Conservation (phyloP, 2,329 filamentous ascomycete genomes). For the Aspergillus niger region DNA sequence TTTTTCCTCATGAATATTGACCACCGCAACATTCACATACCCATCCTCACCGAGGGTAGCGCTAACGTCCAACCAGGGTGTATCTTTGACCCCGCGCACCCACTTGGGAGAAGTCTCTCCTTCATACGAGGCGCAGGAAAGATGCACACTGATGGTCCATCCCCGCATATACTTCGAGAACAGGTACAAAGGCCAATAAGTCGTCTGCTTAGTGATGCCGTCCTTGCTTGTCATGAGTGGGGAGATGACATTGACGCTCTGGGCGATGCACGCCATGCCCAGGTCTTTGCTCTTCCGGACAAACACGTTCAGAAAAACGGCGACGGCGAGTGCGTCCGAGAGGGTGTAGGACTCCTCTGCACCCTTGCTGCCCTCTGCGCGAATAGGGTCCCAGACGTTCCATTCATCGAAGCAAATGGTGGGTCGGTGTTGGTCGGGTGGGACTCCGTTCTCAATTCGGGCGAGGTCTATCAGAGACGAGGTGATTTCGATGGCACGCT, state of each 20-base stretch:
- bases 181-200: constrained; percentile 72
- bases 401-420: constrained; percentile 83
- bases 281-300: constrained; percentile 69
- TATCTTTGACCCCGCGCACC: constrained; percentile 57
- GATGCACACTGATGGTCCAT: constrained; percentile 66
- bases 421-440: constrained; percentile 60
- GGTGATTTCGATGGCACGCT: constrained; percentile 72
- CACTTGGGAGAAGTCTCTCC: constrained; percentile 53
- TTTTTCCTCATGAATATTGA: constrained; percentile 67
- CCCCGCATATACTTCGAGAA: constrained; percentile 75
- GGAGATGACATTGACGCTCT: constrained; percentile 75
- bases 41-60: constrained; percentile 55
- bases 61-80: constrained; percentile 59
- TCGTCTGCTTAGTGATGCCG: constrained; percentile 70
- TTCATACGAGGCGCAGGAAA: constrained; percentile 64
- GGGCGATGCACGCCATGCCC: constrained; percentile 78
- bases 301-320: constrained; percentile 75
- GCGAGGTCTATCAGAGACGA: constrained; percentile 71
- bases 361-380: constrained; percentile 70
- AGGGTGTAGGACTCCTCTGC: constrained; percentile 75
- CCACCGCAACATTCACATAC: constrained; percentile 67
- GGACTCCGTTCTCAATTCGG: constrained; percentile 63
- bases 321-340: constrained; percentile 74
- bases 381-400: constrained; percentile 78
- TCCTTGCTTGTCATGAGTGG: constrained; percentile 70